Evolutionary conservation across 2,329 filamentous ascomycete species (phyloP), one percentile per base, ranked within the genome.

Genomic region (Fusarium sublunatum): DNA sequence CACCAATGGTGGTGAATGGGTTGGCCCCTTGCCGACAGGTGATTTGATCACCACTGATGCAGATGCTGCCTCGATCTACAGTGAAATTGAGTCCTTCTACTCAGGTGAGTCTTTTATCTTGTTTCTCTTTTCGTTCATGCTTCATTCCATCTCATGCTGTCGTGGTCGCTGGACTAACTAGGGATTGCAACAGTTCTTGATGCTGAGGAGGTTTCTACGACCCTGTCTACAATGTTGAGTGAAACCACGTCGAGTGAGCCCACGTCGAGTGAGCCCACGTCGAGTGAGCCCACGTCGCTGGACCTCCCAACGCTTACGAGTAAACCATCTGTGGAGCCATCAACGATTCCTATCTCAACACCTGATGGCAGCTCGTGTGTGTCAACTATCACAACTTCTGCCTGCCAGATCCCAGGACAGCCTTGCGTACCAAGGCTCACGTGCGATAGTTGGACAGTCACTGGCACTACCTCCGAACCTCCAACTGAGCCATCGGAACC

Each of bases 161-260:
- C 26, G 9, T 10, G 26, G 26, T 10, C 26, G 26, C 6, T 28
- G 26, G 9, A 28, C 26, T 28, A 4, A 19, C 19, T 2, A 19
- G 19, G 19, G 19, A 19, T 19, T 19, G 19, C 19, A 19, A 19
- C 26, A 58, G 48, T 31, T n/a, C 19, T 53, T 31, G 36, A 44
- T 53, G 54, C 43, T 35, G 24, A 38, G 2, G 54, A 58, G 3
- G 2, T 19, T 19, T 43, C 48, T n/a, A 53, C 54, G 9, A 58
- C 54, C 12, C 28, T 58, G 31, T 26, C 22, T 10, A 40, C 38
- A 22, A 24, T 26, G 38, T 40, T 40, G 24, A 26, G 38, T 26
- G 15, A 19, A 22, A 40, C 6, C 11, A 40, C 38, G 6, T 32
- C 41, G 28, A 19, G 19, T 19, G 19, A 19, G 19, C 19, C 19